These are phyloP conservation scores for Raphanus sativus DNA, from an alignment of 345 rosid genomes.

Conservation along the genomic window DNA sequence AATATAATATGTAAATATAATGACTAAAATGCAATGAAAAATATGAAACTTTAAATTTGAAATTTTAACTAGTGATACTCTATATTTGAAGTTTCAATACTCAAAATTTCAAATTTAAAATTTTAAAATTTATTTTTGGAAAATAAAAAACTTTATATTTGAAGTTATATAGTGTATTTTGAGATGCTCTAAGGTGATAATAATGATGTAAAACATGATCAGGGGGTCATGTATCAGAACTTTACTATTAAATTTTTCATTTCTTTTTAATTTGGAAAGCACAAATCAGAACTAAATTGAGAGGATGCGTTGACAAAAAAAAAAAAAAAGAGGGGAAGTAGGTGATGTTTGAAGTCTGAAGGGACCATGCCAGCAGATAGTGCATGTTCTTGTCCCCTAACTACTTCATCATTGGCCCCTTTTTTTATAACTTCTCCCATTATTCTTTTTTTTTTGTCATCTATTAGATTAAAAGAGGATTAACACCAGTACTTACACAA, in stretches of 20 bases:
- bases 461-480: background rate
- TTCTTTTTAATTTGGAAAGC: background rate
- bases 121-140: too few relatives aligned
- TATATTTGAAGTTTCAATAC: too few relatives aligned
- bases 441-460: background rate
- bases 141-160: too few relatives aligned
- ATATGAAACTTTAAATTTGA: too few relatives aligned
- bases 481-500: background rate
- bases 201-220: conserved; percentile 23
- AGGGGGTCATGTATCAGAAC: conserved; percentile 25
- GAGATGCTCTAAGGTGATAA: background rate
- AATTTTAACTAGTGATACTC: too few relatives aligned
- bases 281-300: conserved; percentile 16
- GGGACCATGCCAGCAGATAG: conserved; percentile 36
- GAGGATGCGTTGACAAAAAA: background rate
- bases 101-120: too few relatives aligned
- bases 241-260: background rate
- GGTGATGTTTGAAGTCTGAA: conserved; percentile 35
- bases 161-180: too few relatives aligned
- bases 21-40: too few relatives aligned
- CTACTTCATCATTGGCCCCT: conserved; percentile 41
- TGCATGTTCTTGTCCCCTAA: conserved; percentile 36
- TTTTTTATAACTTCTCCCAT: conserved; percentile 16
- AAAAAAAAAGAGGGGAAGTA: conserved; percentile 2
- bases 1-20: too few relatives aligned